Evolutionary conservation across 1,284 basidiomycete genomes (phyloP).

Genomic region (Leccinum insolens): DNA sequence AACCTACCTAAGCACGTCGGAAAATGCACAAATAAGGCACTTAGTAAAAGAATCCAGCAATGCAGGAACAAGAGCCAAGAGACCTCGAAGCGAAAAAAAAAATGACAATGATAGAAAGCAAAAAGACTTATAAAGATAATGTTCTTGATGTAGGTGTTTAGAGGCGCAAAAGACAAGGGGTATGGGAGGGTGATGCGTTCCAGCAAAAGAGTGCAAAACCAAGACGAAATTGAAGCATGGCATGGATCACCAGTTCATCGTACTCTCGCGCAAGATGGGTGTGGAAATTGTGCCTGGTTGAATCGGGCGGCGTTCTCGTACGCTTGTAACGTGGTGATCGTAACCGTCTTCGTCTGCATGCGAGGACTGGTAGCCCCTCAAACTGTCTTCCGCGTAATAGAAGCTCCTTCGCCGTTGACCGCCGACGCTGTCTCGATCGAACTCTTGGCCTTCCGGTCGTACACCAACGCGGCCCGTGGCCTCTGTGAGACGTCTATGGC

Average conservation of each 20-base stretch:
- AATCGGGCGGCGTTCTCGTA: slow-evolving; percentile 57
- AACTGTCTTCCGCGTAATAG: slow-evolving; percentile 81
- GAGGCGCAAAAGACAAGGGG: slow-evolving; percentile 8
- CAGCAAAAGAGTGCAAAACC: slow-evolving; percentile 3
- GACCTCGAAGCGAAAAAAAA: slow-evolving; percentile 4
- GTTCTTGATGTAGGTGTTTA: background rate
- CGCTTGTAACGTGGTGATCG: slow-evolving; percentile 34
- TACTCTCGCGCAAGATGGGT: slow-evolving; percentile 69
- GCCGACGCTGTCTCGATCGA: slow-evolving; percentile 74
- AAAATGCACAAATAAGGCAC: slow-evolving; percentile 28
- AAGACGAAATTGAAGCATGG: background rate
- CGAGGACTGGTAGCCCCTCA: slow-evolving; percentile 55
- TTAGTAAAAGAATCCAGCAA: slow-evolving; percentile 20
- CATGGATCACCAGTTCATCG: slow-evolving; percentile 65
- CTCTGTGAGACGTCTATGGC: slow-evolving; percentile 66
- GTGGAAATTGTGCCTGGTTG: slow-evolving; percentile 60
- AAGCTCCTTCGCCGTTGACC: slow-evolving; percentile 73
- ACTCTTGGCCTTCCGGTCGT: slow-evolving; percentile 64
- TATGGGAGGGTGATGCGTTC: slow-evolving; percentile 20
- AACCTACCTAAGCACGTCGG: slow-evolving; percentile 25
- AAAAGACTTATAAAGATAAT: slow-evolving; percentile 15
- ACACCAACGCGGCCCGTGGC: slow-evolving; percentile 37
- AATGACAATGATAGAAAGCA: background rate
- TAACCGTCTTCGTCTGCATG: slow-evolving; percentile 29
- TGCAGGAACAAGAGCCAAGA: slow-evolving; percentile 11